Evolutionary conservation across 2,329 filamentous ascomycete species (phyloP).

Genomic region (Diaporthe aspalathi): DNA sequence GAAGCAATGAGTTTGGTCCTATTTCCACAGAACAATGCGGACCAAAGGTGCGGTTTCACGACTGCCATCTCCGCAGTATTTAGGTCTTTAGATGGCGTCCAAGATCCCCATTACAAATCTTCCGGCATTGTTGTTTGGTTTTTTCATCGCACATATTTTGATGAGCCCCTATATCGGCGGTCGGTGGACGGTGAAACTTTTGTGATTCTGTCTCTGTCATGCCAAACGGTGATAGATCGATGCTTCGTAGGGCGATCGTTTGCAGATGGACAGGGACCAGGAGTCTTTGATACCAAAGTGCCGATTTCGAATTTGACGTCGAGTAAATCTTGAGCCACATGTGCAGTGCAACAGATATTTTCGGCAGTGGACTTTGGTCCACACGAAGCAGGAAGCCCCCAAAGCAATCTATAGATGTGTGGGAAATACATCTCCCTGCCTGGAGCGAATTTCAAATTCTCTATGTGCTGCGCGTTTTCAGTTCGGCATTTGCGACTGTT

Average conservation of each 20-base stretch:
- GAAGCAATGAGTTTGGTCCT: neutral
- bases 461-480: neutral
- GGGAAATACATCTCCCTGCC: neutral
- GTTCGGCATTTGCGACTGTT: neutral
- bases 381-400: neutral
- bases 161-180: neutral
- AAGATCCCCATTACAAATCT: neutral
- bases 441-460: neutral
- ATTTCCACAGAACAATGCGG: neutral
- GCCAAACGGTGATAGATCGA: neutral
- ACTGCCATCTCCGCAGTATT: neutral
- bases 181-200: neutral
- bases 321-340: neutral
- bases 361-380: no score
- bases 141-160: neutral
- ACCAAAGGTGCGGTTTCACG: neutral
- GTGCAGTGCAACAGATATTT: neutral
- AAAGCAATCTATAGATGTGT: no score
- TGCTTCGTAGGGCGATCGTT: neutral
- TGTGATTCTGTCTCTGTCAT: neutral
- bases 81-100: neutral
- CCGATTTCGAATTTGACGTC: neutral
- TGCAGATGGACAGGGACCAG: neutral
- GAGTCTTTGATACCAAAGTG: no score
- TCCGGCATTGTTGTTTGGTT: neutral